phyloP scores from a whole-genome alignment of 495 filamentous ascomycete species.

The Penicillium odoratum region DNA sequence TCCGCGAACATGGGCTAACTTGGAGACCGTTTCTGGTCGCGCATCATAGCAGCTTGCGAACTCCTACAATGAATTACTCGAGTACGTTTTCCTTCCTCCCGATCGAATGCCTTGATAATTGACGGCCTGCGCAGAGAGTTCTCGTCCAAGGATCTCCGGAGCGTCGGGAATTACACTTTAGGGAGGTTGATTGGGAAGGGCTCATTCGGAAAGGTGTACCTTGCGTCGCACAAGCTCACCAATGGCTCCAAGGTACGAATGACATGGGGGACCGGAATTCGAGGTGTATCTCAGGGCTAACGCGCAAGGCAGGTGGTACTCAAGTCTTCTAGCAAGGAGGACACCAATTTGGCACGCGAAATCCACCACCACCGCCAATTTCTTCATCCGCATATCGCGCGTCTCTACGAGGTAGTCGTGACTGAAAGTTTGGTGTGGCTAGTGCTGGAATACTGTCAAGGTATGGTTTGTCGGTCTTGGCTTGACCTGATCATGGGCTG shows the following conservation, averaged over 20 bases:
- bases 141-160: conserved; percentile 83
- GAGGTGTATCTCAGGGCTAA: background rate
- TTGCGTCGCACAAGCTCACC: conserved; percentile 94
- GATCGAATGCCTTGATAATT: conserved; percentile 6
- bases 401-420: conserved; percentile 96
- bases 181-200: conserved; percentile 94
- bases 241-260: conserved; percentile 90
- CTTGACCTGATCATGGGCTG: conserved; percentile 1
- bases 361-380: conserved; percentile 99
- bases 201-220: conserved; percentile 96
- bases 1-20: conserved; percentile 20
- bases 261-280: background rate
- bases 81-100: conserved; percentile 58
- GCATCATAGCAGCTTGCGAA: conserved; percentile 72
- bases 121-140: conserved; percentile 69
- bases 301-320: conserved; percentile 74
- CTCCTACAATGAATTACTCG: conserved; percentile 93
- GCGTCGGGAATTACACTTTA: conserved; percentile 91
- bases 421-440: conserved; percentile 95
- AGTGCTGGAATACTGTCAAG: conserved; percentile 94
- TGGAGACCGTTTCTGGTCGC: conserved; percentile 12
- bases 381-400: conserved; percentile 93
- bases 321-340: conserved; percentile 94
- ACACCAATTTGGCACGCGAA: conserved; percentile 91
- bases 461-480: conserved; percentile 47